Evolutionary conservation across 768 basidiomycete species (phyloP), one percentile per base, ranked within the genome.

Genomic region (Russula sp.): DNA sequence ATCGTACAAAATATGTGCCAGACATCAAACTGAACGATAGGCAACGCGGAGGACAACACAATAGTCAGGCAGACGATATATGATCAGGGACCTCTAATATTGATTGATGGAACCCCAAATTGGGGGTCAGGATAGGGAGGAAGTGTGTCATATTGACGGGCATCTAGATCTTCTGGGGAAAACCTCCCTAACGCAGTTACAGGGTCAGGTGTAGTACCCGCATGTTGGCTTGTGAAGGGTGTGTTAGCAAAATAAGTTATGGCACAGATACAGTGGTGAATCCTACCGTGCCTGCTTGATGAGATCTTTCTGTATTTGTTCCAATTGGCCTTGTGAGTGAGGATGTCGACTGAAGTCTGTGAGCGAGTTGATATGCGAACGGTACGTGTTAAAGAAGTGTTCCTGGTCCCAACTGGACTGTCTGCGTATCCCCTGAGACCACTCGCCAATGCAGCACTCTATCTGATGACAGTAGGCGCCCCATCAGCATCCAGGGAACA

Each of bases 401-500:
- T 1, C 13, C 27, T 59, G 51, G 4, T 42, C 14, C 57, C 57
- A 49, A 34, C 5, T 35, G 0, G 57, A 54, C 6, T 22, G 35
- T 20, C 4, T 49, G 6, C 16, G n/a, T 14, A 16, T 59, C 0
- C 62, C 62, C 22, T 34, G 32, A 11, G 20, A 48, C 59, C 59
- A 60, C 34, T 60, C 59, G 5, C 37, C 27, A 34, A 60, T 62
- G 42, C 61, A 57, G 49, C 55, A 62, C 49, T 62, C 49, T n/a
- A 62, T 44, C 61, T 57, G 44, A 37, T 39, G 47, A 63, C 4
- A n/a, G 7, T n/a, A 11, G 20, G 22, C 2, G 16, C 2, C 3
- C 20, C 48, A 4, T 58, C 55, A 57, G 40, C 4, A 48, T 27
- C 14, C 20, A 4, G 31, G 10, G 32, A 4, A 20, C 11, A 10